phyloP scores from a whole-genome alignment of 371 early-diverging fungal species.

The Nematocida sp. region DNA sequence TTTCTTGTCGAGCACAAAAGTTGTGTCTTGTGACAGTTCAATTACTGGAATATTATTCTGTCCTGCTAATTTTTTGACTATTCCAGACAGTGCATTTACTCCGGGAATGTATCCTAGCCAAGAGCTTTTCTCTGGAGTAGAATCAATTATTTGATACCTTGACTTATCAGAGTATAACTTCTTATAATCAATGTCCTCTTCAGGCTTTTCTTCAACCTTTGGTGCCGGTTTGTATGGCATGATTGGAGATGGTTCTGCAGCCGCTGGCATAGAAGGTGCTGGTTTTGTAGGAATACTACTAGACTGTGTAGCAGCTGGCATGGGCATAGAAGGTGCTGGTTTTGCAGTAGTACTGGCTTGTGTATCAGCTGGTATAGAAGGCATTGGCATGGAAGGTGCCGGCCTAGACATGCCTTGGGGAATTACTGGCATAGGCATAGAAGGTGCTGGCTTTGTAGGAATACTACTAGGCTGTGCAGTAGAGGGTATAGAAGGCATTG shows the following conservation, averaged over 20 bases:
- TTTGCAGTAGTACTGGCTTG: neutral
- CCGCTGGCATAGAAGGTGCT: neutral
- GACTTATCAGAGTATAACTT: slow-evolving; percentile 34
- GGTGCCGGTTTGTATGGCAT: neutral
- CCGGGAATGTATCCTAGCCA: slow-evolving; percentile 41
- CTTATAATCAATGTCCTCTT: slow-evolving; percentile 26
- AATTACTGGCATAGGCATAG: neutral
- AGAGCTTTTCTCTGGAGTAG: slow-evolving; percentile 3
- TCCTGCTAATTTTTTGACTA: slow-evolving; percentile 3
- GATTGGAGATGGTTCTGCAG: neutral
- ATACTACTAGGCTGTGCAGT: neutral
- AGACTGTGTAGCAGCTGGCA: neutral
- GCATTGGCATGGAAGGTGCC: neutral
- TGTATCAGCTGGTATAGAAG: neutral
- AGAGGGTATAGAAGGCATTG: neutral
- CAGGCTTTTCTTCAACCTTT: neutral
- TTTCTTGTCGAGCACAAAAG: slow-evolving; percentile 35
- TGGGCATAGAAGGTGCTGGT: neutral
- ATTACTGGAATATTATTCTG: slow-evolving; percentile 29
- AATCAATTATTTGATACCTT: slow-evolving; percentile 21
- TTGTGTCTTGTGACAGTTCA: slow-evolving; percentile 29
- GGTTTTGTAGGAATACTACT: neutral
- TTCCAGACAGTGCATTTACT: neutral
- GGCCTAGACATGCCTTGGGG: neutral
- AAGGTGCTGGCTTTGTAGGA: neutral